Conservation (phyloP, 306 rosid genomes). For the Dalbergia cochinchinensis region DNA sequence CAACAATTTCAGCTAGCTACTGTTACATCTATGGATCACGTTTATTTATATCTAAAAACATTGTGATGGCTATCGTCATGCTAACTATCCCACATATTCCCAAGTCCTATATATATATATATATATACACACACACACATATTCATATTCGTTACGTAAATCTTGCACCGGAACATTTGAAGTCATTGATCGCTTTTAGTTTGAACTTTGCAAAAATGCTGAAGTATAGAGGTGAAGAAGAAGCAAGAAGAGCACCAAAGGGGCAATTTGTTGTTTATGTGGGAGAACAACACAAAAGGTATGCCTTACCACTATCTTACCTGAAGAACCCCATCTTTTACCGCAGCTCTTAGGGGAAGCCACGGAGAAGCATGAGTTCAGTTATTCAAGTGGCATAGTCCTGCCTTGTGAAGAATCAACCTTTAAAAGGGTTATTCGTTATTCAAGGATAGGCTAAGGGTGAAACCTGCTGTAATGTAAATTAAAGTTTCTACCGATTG, state of each 20-base stretch:
- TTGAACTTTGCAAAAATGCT: conserved; percentile 40
- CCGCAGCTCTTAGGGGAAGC: conserved; percentile 52
- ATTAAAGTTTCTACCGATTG: no score
- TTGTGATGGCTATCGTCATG: neutral
- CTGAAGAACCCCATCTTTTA: conserved; percentile 50
- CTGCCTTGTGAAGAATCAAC: conserved; percentile 56
- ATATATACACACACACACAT: no score
- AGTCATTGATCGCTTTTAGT: neutral
- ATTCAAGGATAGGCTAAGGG: no score
- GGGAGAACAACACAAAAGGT: conserved; percentile 53
- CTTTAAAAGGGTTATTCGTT: conserved; percentile 37
- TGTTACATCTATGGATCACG: neutral
- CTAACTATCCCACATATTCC: neutral
- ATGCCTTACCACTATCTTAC: conserved; percentile 45
- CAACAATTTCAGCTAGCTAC: conserved; percentile 31
- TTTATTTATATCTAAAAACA: no score
- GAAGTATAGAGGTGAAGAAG: neutral
- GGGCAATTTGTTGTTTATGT: conserved; percentile 59
- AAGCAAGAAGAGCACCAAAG: conserved; percentile 48
- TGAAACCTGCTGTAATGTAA: no score
- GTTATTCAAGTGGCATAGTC: conserved; percentile 40
- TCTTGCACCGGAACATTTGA: neutral
- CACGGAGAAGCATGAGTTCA: conserved; percentile 49
- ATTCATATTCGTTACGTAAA: neutral
- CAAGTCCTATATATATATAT: no score